A percentile compares a stretch with the other conserved stretches of the same genome.
Conservation (phyloP, 176 grass and related monocot genomes). For the Phoenix roebelenii region DNA sequence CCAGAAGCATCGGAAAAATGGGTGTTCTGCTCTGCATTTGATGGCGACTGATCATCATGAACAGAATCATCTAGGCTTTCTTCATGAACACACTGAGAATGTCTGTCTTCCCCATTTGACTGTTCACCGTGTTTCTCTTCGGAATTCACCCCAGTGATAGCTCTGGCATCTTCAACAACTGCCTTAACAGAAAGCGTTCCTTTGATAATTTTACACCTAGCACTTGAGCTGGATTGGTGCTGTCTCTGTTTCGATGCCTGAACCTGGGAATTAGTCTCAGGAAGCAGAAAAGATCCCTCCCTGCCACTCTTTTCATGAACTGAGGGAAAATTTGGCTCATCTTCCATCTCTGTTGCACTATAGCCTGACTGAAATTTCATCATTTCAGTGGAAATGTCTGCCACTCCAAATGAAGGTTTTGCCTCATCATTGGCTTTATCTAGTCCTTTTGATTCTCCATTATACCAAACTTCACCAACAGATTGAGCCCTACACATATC, state of each 20-base stretch:
- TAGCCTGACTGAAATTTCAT: too few species aligned
- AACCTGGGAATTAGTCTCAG: slow-evolving; percentile 26
- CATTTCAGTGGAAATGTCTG: slow-evolving; percentile 62
- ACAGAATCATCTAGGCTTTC: slow-evolving; percentile 23
- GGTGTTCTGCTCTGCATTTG: slow-evolving; percentile 43
- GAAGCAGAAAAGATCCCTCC: slow-evolving; percentile 29
- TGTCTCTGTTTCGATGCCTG: slow-evolving; percentile 46
- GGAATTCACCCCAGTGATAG: slow-evolving; percentile 34
- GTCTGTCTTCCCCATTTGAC: background rate
- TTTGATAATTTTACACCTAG: slow-evolving; percentile 38
- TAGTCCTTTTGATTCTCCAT: slow-evolving; percentile 31
- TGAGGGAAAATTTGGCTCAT: slow-evolving; percentile 28
- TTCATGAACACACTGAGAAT: slow-evolving; percentile 6
- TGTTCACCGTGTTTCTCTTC: slow-evolving; percentile 37
- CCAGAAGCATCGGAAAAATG: slow-evolving; percentile 34
- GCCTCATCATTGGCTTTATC: slow-evolving; percentile 32
- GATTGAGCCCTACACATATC: slow-evolving; percentile 25
- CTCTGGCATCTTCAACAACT: slow-evolving; percentile 73
- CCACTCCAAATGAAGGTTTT: slow-evolving; percentile 57
- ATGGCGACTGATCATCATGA: background rate
- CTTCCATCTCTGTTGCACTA: background rate
- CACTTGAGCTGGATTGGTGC: slow-evolving; percentile 19
- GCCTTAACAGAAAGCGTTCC: slow-evolving; percentile 44
- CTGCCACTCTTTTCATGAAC: slow-evolving; percentile 37
- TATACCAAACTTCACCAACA: slow-evolving; percentile 32